Evolutionary conservation across 805 yeast species (phyloP).

Genomic region (Pichia cabralensis): DNA sequence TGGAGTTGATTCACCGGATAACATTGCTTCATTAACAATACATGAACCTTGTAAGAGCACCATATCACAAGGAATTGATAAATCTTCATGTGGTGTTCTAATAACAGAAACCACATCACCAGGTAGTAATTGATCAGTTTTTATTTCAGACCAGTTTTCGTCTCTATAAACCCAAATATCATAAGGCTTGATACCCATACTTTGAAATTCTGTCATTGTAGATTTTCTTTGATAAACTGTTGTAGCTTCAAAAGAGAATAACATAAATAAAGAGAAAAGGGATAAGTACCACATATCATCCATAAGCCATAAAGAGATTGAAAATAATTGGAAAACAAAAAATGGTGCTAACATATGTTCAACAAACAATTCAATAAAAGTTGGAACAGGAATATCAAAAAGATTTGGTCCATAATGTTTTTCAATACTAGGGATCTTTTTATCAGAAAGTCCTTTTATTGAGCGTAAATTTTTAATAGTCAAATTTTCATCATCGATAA

Average conservation of each 20-base stretch:
- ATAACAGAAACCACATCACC: conserved; percentile 84
- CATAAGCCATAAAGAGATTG: conserved; percentile 91
- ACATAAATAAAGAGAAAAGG: conserved; percentile 82
- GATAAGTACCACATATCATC: conserved; percentile 97
- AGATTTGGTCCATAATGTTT: conserved; percentile 75
- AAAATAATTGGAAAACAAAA: conserved; percentile 91
- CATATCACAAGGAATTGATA: conserved; percentile 91
- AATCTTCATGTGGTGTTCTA: conserved; percentile 76
- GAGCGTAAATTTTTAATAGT: conserved; percentile 46
- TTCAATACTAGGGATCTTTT: conserved; percentile 26
- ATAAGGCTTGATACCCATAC: conserved; percentile 95
- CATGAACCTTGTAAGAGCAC: conserved; percentile 81
- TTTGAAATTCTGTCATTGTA: conserved; percentile 90
- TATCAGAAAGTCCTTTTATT: conserved; percentile 25
- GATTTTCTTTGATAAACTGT: conserved; percentile 92
- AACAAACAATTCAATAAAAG: conserved; percentile 80
- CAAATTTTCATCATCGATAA: conserved; percentile 57
- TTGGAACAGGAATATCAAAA: conserved; percentile 93
- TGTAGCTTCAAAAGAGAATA: conserved; percentile 86
- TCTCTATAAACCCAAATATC: conserved; percentile 64
- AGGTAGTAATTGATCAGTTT: conserved; percentile 73
- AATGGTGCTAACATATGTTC: conserved; percentile 99
- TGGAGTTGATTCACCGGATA: conserved; percentile 97
- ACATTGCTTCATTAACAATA: conserved; percentile 97
- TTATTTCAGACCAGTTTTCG: conserved; percentile 54